Evolutionary conservation across 495 filamentous ascomycete species (phyloP).

Genomic region (Baudoinia panamericana): DNA sequence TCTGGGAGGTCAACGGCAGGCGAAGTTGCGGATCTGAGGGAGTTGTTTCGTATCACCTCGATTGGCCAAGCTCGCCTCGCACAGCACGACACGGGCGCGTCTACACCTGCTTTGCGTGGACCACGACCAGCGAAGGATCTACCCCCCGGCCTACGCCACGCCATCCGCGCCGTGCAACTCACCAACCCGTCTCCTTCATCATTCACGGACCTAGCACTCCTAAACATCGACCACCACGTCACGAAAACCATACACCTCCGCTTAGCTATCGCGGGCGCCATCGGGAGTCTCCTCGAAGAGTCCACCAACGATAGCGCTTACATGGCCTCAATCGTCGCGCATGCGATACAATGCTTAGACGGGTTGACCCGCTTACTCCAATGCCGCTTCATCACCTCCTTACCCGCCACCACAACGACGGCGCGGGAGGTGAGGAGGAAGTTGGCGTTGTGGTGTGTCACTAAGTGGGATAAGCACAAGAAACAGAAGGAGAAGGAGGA

Average conservation of each 20-base stretch:
- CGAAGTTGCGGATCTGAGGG: too few relatives aligned
- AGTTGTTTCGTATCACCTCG: too few relatives aligned
- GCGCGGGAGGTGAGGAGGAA: slow-evolving; percentile 5
- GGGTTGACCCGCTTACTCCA: not conserved
- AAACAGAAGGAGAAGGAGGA: too few relatives aligned
- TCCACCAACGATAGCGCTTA: not conserved
- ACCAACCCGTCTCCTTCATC: too few relatives aligned
- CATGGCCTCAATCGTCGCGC: not conserved
- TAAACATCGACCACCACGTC: slow-evolving; percentile 6
- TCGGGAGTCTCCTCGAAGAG: slow-evolving; percentile 3
- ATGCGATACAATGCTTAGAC: not conserved
- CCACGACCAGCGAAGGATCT: too few relatives aligned
- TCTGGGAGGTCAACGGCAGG: too few relatives aligned
- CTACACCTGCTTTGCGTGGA: too few relatives aligned
- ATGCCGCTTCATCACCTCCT: slow-evolving; percentile 3
- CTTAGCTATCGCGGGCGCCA: not conserved
- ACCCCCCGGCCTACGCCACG: too few relatives aligned
- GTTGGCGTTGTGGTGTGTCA: slow-evolving; percentile 5
- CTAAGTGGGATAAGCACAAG: too few relatives aligned
- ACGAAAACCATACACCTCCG: not conserved
- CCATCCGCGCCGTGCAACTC: too few relatives aligned
- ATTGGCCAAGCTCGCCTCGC: too few relatives aligned
- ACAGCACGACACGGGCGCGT: too few relatives aligned
- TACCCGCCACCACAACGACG: slow-evolving; percentile 6
- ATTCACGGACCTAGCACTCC: slow-evolving; percentile 1